Evolutionary conservation across 192 early-diverging fungal genomes (phyloP).

Genomic region (Rhizophagus sp.): DNA sequence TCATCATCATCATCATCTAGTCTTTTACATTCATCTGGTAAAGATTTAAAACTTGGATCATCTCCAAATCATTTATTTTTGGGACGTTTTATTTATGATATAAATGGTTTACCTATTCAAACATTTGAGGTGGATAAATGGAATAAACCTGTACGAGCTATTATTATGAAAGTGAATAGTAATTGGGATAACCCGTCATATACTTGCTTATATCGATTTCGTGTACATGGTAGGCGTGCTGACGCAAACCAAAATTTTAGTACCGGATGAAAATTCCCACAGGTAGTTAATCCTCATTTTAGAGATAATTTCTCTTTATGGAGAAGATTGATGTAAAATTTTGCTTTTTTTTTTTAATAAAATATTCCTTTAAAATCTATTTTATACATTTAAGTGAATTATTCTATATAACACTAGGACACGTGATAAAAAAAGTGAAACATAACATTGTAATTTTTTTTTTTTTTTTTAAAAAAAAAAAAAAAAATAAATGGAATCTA

Average conservation of each 20-base stretch:
- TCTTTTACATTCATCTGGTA: neutral
- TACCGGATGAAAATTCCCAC: neutral
- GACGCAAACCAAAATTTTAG: neutral
- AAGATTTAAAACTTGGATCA: conserved; percentile 17
- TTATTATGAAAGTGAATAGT: conserved; percentile 60
- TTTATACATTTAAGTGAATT: neutral
- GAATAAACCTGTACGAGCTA: conserved; percentile 45
- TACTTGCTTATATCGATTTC: conserved; percentile 77
- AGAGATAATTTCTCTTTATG: neutral
- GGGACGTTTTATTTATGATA: conserved; percentile 17
- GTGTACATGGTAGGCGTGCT: conserved; percentile 45
- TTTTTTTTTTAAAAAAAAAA: no score
- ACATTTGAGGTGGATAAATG: conserved; percentile 25
- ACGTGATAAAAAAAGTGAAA: no score
- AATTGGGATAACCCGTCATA: conserved; percentile 76
- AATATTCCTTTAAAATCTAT: neutral
- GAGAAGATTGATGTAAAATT: neutral
- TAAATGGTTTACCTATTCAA: conserved; percentile 12
- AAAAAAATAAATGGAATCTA: neutral
- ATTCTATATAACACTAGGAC: no score
- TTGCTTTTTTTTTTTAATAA: neutral
- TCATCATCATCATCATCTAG: neutral
- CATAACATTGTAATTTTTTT: neutral
- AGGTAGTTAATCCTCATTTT: neutral
- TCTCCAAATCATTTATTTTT: conserved; percentile 22